Evolutionary conservation across 2,329 filamentous ascomycete species (phyloP).

Genomic region (Coniochaeta prunicola): DNA sequence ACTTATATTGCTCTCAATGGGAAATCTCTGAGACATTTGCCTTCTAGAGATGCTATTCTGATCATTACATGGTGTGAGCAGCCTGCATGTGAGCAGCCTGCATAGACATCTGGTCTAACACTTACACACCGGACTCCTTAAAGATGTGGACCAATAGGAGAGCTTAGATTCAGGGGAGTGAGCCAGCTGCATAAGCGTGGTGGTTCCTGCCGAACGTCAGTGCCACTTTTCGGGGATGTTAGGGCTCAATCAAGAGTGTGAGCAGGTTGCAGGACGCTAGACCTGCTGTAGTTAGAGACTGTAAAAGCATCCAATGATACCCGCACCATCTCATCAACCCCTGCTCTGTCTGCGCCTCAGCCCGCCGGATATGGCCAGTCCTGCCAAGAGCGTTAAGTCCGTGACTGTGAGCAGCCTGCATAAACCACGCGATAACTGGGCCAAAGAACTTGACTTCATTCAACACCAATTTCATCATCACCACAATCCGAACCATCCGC

Average conservation of each 20-base stretch:
- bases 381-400: no score
- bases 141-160: no score
- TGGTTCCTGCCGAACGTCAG: no score
- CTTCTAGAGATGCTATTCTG: no score
- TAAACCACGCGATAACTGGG: neutral
- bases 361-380: neutral
- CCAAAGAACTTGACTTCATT: neutral
- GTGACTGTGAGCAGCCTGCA: neutral
- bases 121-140: no score
- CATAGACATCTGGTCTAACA: neutral
- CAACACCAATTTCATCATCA: neutral
- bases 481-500: neutral
- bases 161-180: no score
- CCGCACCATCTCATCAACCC: neutral
- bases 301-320: neutral
- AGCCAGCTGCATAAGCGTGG: no score
- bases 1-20: no score
- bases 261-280: slow-evolving; percentile 28
- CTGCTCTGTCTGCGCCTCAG: neutral
- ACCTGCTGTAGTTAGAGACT: slow-evolving; percentile 7
- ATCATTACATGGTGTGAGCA: no score
- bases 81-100: neutral
- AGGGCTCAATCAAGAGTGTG: slow-evolving; percentile 11
- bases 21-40: no score
- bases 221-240: neutral